phyloP scores from a whole-genome alignment of 371 early-diverging fungal species.

The Coemansia sp. region DNA sequence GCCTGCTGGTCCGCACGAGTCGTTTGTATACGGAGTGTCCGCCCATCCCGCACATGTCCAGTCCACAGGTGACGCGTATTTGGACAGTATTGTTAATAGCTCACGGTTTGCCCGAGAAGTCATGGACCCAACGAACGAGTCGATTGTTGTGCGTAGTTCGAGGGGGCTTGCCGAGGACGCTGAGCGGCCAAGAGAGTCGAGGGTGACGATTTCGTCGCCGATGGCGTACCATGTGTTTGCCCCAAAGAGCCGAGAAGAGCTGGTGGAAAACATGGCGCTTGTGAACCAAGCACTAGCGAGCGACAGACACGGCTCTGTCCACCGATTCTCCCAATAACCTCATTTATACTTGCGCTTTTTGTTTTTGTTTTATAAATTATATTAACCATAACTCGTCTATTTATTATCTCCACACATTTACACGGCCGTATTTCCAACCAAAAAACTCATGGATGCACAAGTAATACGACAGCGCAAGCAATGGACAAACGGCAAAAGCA shows the following conservation, averaged over 20 bases:
- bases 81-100: constrained; percentile 47
- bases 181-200: neutral
- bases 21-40: constrained; percentile 39
- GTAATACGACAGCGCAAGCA: neutral
- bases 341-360: neutral
- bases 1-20: constrained; percentile 11
- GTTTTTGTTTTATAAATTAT: neutral
- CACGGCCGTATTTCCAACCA: too few relatives aligned
- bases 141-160: constrained; percentile 28
- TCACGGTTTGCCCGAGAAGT: constrained; percentile 43
- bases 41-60: constrained; percentile 1
- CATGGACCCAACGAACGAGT: constrained; percentile 23
- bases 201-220: constrained; percentile 15
- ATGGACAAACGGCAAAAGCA: neutral
- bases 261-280: constrained; percentile 25
- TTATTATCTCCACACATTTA: too few relatives aligned
- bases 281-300: constrained; percentile 11
- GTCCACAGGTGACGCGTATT: constrained; percentile 34
- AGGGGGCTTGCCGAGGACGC: neutral
- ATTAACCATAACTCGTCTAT: too few relatives aligned
- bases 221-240: constrained; percentile 46
- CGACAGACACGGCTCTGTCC: neutral
- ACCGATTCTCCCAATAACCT: neutral
- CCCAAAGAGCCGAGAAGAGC: constrained; percentile 30
- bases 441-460: neutral